phyloP scores from a whole-genome alignment of 2,329 filamentous ascomycete genomes.

The Diplocarpon rosae region DNA sequence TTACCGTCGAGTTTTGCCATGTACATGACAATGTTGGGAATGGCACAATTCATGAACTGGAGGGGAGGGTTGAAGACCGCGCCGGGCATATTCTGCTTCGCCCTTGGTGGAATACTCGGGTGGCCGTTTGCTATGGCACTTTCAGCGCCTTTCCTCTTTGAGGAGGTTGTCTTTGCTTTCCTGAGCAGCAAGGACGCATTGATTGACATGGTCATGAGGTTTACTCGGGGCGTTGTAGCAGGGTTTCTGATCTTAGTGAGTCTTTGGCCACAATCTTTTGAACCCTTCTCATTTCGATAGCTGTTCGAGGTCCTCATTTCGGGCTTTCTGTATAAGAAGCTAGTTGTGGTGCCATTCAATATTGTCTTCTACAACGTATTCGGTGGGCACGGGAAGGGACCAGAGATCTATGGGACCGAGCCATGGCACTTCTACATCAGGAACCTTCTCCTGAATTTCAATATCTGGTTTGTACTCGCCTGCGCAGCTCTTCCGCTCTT shows the following conservation, averaged over 20 bases:
- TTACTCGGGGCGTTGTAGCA: slow-evolving; percentile 52
- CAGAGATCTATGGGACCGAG: slow-evolving; percentile 89
- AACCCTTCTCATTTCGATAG: slow-evolving; percentile 34
- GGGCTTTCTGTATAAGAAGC: slow-evolving; percentile 72
- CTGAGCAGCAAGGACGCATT: slow-evolving; percentile 47
- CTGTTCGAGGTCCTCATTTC: slow-evolving; percentile 61
- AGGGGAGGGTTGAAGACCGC: slow-evolving; percentile 67
- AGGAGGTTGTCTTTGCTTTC: slow-evolving; percentile 54
- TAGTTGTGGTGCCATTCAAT: slow-evolving; percentile 73
- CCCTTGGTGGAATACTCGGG: slow-evolving; percentile 70
- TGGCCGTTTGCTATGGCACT: slow-evolving; percentile 92
- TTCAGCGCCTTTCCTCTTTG: slow-evolving; percentile 66
- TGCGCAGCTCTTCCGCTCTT: slow-evolving; percentile 65
- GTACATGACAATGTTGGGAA: slow-evolving; percentile 81
- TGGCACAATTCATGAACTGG: slow-evolving; percentile 87
- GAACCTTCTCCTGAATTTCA: slow-evolving; percentile 89
- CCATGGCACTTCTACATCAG: slow-evolving; percentile 95
- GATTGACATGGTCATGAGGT: slow-evolving; percentile 46
- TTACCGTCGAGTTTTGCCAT: slow-evolving; percentile 94
- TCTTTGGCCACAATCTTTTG: neutral
- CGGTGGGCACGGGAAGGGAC: slow-evolving; percentile 63
- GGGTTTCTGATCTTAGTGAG: slow-evolving; percentile 25
- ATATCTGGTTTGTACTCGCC: slow-evolving; percentile 82
- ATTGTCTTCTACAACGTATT: slow-evolving; percentile 96
- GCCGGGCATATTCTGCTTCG: slow-evolving; percentile 83